phyloP scores from a whole-genome alignment of 2,329 filamentous ascomycete genomes.

The Claviceps africana region DNA sequence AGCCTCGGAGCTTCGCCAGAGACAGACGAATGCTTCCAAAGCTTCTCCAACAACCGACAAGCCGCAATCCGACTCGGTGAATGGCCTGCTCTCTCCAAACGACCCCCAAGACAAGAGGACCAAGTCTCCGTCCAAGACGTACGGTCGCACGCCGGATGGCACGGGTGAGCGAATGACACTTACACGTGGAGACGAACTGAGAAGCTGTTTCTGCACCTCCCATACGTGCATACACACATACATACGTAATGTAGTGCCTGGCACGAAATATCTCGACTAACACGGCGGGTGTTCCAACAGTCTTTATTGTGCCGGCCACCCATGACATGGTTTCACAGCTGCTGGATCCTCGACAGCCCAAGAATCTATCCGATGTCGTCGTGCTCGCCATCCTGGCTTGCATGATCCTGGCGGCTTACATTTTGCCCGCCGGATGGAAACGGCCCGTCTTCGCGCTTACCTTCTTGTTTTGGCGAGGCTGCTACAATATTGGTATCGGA shows the following conservation, averaged over 20 bases:
- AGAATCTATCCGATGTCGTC: conserved; percentile 75
- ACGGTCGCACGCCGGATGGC: conserved; percentile 80
- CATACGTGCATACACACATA: too few relatives aligned
- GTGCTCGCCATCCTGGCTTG: conserved; percentile 66
- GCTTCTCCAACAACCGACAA: neutral
- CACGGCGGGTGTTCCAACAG: conserved; percentile 29
- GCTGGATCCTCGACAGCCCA: conserved; percentile 84
- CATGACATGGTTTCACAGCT: conserved; percentile 99
- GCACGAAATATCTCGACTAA: too few relatives aligned
- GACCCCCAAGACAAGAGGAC: conserved; percentile 4
- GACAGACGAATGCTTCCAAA: neutral
- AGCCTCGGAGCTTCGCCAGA: conserved; percentile 3
- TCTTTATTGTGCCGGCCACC: conserved; percentile 89
- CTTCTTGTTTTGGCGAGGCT: conserved; percentile 84
- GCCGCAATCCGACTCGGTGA: neutral
- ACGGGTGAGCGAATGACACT: conserved; percentile 49
- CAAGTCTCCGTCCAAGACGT: conserved; percentile 46
- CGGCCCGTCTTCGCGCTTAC: conserved; percentile 66
- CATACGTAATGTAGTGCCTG: too few relatives aligned
- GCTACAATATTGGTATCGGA: conserved; percentile 91
- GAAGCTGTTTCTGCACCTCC: neutral
- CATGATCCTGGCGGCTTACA: conserved; percentile 61
- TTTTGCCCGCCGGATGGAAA: conserved; percentile 54
- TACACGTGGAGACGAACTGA: neutral
- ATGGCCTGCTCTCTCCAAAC: neutral